Percentiles rank a stretch among this genome's conserved stretches.
These are phyloP conservation scores for Gynandropsis gynandra DNA, from an alignment of 345 rosid genomes.

Conservation along the genomic window DNA sequence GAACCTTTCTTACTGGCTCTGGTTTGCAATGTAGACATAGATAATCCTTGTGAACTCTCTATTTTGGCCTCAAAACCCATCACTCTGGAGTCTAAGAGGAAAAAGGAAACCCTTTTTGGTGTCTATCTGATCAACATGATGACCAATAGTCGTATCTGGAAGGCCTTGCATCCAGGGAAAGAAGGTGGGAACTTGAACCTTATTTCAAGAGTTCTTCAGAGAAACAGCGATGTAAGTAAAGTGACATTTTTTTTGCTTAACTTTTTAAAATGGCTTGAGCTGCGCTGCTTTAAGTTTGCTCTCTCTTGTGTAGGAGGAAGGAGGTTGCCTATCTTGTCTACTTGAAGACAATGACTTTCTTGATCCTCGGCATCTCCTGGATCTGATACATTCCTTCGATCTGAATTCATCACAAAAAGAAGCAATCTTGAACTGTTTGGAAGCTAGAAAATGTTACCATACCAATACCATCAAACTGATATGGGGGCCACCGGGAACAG, in stretches of 20 bases:
- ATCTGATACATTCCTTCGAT: slow-evolving; percentile 9
- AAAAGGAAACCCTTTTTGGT: slow-evolving; percentile 16
- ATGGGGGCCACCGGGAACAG: slow-evolving; percentile 61
- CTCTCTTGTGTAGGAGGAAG: slow-evolving; percentile 25
- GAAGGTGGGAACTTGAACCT: slow-evolving; percentile 25
- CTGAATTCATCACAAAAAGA: slow-evolving; percentile 35
- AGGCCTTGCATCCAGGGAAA: slow-evolving; percentile 25
- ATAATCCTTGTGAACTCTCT: slow-evolving; percentile 2
- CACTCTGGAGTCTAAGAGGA: slow-evolving; percentile 4
- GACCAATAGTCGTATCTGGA: slow-evolving; percentile 41
- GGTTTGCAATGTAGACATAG: slow-evolving; percentile 12
- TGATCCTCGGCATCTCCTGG: neutral
- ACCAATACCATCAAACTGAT: slow-evolving; percentile 30
- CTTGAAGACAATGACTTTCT: slow-evolving; percentile 1
- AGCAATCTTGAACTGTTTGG: slow-evolving; percentile 29
- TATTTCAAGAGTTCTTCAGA: slow-evolving; percentile 28
- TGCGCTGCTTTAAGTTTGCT: neutral
- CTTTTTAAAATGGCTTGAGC: neutral
- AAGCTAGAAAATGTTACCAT: slow-evolving; percentile 25
- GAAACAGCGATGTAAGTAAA: slow-evolving; percentile 23
- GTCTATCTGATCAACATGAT: slow-evolving; percentile 35
- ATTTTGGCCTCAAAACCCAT: slow-evolving; percentile 34
- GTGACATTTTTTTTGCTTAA: neutral
- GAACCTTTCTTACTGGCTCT: slow-evolving; percentile 30
- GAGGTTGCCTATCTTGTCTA: slow-evolving; percentile 25